These are phyloP conservation scores for Lodderomyces orthopsilosis DNA, from an alignment of 1,139 yeast genomes.

Conservation along the genomic window DNA sequence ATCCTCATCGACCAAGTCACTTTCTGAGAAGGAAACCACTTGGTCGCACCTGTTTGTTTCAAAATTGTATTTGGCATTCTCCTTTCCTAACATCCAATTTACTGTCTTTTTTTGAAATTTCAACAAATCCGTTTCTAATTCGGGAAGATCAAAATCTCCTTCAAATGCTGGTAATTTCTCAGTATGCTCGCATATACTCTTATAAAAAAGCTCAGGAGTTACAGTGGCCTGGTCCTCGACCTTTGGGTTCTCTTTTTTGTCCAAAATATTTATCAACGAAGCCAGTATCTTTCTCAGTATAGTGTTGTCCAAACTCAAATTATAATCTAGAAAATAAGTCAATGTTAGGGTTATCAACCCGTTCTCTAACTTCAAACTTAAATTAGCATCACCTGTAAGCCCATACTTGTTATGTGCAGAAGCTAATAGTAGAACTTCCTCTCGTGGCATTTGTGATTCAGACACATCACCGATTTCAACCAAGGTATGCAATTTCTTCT, in stretches of 20 bases:
- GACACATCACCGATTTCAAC: background rate
- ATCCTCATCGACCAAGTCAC: slow-evolving; percentile 1
- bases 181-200: slow-evolving; percentile 33
- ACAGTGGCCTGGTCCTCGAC: slow-evolving; percentile 11
- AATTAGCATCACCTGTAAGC: background rate
- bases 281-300: slow-evolving; percentile 1
- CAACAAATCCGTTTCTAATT: slow-evolving; percentile 47
- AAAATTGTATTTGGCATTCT: slow-evolving; percentile 46
- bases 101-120: slow-evolving; percentile 64
- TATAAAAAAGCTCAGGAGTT: slow-evolving; percentile 32
- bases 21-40: slow-evolving; percentile 17
- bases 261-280: background rate
- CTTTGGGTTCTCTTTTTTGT: background rate
- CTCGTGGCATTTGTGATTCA: background rate
- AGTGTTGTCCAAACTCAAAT: background rate
- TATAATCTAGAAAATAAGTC: background rate
- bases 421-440: background rate
- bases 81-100: slow-evolving; percentile 61
- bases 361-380: background rate
- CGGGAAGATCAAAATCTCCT: slow-evolving; percentile 38
- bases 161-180: slow-evolving; percentile 19
- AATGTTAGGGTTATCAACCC: background rate
- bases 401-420: background rate
- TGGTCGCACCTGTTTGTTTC: slow-evolving; percentile 22
- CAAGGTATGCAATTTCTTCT: background rate